Conservation (phyloP, 805 yeast species). For the Candida morakotiae region DNA sequence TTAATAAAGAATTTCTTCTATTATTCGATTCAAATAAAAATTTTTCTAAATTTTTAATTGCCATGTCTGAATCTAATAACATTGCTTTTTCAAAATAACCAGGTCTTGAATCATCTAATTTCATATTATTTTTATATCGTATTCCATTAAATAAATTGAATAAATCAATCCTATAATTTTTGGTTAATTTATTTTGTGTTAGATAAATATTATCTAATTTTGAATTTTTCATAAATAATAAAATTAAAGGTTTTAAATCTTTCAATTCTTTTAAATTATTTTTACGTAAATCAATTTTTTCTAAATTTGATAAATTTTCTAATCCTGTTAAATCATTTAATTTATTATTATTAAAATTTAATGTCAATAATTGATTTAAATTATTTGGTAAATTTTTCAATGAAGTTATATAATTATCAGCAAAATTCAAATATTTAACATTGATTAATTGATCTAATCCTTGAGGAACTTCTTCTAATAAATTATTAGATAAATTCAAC, state of each 20-base stretch:
- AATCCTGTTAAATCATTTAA: slow-evolving; percentile 40
- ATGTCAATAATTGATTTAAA: slow-evolving; percentile 34
- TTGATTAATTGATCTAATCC: slow-evolving; percentile 47
- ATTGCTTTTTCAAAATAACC: slow-evolving; percentile 59
- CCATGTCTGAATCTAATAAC: slow-evolving; percentile 46
- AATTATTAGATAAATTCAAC: slow-evolving; percentile 54
- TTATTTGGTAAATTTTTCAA: slow-evolving; percentile 31
- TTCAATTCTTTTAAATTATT: slow-evolving; percentile 37
- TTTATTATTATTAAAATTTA: slow-evolving; percentile 50
- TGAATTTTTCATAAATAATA: slow-evolving; percentile 26
- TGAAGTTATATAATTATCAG: slow-evolving; percentile 38
- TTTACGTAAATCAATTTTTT: slow-evolving; percentile 51
- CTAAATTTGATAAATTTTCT: slow-evolving; percentile 39
- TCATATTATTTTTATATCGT: slow-evolving; percentile 41
- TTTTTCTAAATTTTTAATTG: slow-evolving; percentile 40
- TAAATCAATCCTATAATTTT: slow-evolving; percentile 47
- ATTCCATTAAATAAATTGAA: slow-evolving; percentile 56
- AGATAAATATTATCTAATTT: slow-evolving; percentile 39
- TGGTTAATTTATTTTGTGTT: slow-evolving; percentile 41
- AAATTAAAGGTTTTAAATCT: slow-evolving; percentile 31
- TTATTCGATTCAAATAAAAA: slow-evolving; percentile 19
- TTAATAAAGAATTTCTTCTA: slow-evolving; percentile 3
- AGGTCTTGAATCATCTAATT: slow-evolving; percentile 58
- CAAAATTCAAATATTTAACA: slow-evolving; percentile 43
- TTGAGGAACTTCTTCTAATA: slow-evolving; percentile 46